Percentiles rank a stretch among this genome's conserved stretches.
These are phyloP conservation scores for Silybum marianum DNA, from an alignment of 129 eudicot species.

Conservation along the genomic window DNA sequence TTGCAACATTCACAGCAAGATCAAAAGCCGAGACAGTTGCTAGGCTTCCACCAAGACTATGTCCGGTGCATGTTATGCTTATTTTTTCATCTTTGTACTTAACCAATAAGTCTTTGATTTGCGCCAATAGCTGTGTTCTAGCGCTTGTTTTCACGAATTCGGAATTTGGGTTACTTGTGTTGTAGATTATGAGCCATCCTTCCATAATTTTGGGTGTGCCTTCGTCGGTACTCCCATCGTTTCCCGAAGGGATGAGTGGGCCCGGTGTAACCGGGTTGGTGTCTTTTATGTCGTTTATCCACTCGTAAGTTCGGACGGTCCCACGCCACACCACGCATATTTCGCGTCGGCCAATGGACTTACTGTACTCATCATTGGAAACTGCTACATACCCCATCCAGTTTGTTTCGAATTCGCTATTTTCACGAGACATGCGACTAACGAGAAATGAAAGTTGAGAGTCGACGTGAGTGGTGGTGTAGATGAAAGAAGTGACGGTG, in stretches of 20 bases:
- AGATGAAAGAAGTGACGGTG: conserved; percentile 38
- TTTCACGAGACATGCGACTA: conserved; percentile 16
- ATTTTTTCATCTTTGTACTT: neutral
- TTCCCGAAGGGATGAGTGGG: neutral
- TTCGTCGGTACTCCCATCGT: neutral
- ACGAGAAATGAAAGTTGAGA: conserved; percentile 2
- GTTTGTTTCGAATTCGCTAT: conserved; percentile 40
- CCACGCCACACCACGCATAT: conserved; percentile 61
- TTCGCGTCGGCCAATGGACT: conserved; percentile 49
- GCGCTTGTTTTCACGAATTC: neutral
- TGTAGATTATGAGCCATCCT: conserved; percentile 2
- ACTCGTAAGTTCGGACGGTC: conserved; percentile 37
- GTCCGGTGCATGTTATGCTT: neutral
- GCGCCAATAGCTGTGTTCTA: neutral
- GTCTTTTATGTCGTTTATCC: conserved; percentile 41
- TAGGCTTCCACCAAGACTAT: neutral
- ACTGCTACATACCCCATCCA: conserved; percentile 68
- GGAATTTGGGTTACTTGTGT: neutral
- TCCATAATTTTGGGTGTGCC: neutral
- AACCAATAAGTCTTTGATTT: neutral
- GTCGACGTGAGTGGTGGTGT: conserved; percentile 12
- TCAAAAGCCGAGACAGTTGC: conserved; percentile 28
- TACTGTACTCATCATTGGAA: conserved; percentile 46
- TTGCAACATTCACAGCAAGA: conserved; percentile 20
- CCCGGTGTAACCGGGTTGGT: conserved; percentile 16